Base-by-base conservation (phyloP, 1,284 basidiomycete species). In the Pisolithus thermaeus region DNA sequence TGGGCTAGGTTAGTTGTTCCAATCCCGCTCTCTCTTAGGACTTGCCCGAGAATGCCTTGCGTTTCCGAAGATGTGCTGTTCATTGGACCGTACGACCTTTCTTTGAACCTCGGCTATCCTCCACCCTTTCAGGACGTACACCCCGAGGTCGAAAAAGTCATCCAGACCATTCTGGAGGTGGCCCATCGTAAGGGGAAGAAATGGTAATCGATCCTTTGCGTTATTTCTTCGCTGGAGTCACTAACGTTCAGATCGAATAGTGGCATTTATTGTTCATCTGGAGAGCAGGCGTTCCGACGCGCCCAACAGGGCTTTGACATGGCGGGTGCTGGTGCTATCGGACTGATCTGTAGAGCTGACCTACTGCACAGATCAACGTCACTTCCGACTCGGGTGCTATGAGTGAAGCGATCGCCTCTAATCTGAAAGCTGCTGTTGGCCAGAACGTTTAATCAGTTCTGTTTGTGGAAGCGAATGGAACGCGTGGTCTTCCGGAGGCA, bases 81-180 rank as follows among this genome's bases (percentile, higher is more conserved):
- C 69, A 80, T 88, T 51, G 84, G 85, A 9, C 83, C 84, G 3
- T 86, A 79, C 56, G 84, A 86, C 60, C 73, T 86, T 41, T 83
- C 83, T 4, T 73, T 82, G 43, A 73, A 76, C 1, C 69, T 83
- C 25, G 81, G 81, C 30, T 80, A 76, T 59, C 74, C 79, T 1
- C 64, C 79, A 12, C 83, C 83, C 16, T 74, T 74, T 22, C 83
- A 81, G 0, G 78, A 84, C 58, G 80, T 80, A 1, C 79, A 83
- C 56, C 78, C 81, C 0, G 75, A 80, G 1, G 76, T 83, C 4
- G 83, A 88, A 60, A 70, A 73, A 45, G 68, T 80, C 5, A 85
- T 89, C 41, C 78, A 84, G 53, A 69, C 70, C 20, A 79, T 87
- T 36, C 69, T 82, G 28, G 63, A 72, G 38, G 75, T 68, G 2